Conservation (phyloP, 768 basidiomycete species). For the Mycena metata region DNA sequence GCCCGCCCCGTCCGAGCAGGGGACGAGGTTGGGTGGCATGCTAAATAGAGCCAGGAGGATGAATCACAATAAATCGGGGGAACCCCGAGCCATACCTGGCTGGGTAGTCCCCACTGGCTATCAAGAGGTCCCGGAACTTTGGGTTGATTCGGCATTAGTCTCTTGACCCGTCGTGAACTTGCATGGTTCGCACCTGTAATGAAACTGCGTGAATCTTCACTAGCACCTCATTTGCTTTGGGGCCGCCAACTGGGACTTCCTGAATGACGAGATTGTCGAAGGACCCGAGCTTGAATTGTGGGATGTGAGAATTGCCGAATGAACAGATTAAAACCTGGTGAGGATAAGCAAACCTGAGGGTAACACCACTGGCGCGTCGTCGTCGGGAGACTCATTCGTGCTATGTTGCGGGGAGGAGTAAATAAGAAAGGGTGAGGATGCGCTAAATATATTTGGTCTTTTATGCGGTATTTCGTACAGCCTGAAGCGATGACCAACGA, state of each 20-base stretch:
- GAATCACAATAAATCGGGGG: conserved; percentile 3
- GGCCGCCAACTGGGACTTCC: conserved; percentile 44
- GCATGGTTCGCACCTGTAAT: conserved; percentile 53
- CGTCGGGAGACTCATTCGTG: background rate
- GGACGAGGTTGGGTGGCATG: conserved; percentile 36
- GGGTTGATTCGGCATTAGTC: background rate
- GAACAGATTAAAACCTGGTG: no score
- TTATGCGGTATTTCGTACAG: no score
- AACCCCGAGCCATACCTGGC: conserved; percentile 41
- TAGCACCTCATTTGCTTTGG: conserved; percentile 62
- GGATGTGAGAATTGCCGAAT: background rate
- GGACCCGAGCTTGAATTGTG: conserved; percentile 33
- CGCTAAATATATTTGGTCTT: no score
- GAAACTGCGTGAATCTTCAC: conserved; percentile 71
- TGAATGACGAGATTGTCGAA: conserved; percentile 43
- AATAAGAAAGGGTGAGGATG: no score
- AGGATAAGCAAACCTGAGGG: background rate
- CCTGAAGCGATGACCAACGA: no score
- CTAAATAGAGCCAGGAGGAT: conserved; percentile 59
- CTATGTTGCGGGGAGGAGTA: no score
- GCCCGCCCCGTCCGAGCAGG: conserved; percentile 52
- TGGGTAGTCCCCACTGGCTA: conserved; percentile 57
- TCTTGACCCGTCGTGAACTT: background rate
- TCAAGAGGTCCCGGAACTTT: conserved; percentile 64
- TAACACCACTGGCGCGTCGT: conserved; percentile 1